phyloP scores from a whole-genome alignment of 805 yeast species.

The Torulaspora indica region DNA sequence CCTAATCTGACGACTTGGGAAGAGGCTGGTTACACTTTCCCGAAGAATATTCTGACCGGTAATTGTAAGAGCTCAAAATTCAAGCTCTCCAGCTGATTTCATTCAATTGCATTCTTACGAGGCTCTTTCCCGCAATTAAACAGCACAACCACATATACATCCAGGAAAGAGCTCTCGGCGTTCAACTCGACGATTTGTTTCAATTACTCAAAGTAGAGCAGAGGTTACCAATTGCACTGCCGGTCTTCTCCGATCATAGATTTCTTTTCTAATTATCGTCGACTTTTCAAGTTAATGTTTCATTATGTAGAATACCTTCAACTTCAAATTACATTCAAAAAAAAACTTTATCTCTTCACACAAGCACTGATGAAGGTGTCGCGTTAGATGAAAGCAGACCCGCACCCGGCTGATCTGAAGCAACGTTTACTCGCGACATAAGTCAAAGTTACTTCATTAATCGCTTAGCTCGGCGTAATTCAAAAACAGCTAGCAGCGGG shows the following conservation, averaged over 20 bases:
- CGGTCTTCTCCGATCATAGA: background rate
- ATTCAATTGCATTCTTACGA: slow-evolving; percentile 1
- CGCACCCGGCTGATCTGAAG: no score
- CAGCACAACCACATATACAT: background rate
- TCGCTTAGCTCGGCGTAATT: no score
- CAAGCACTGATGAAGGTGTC: no score
- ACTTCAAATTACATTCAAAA: slow-evolving; percentile 2
- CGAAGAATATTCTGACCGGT: slow-evolving; percentile 57
- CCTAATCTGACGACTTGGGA: slow-evolving; percentile 71
- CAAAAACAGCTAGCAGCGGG: no score
- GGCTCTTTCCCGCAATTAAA: background rate
- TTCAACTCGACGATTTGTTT: background rate
- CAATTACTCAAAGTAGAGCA: background rate
- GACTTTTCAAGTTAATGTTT: slow-evolving; percentile 3
- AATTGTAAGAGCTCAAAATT: slow-evolving; percentile 41
- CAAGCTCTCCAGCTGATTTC: slow-evolving; percentile 6
- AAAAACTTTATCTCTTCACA: background rate
- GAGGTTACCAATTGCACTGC: background rate
- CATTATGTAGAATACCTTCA: slow-evolving; percentile 2
- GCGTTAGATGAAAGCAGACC: no score
- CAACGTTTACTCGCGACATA: no score
- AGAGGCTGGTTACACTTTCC: slow-evolving; percentile 64
- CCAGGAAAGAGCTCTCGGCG: background rate
- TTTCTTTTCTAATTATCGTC: background rate
- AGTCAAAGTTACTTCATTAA: no score